These are phyloP conservation scores for Eragrostis nindensis DNA, from an alignment of 176 grass and related monocot species.

Conservation along the genomic window DNA sequence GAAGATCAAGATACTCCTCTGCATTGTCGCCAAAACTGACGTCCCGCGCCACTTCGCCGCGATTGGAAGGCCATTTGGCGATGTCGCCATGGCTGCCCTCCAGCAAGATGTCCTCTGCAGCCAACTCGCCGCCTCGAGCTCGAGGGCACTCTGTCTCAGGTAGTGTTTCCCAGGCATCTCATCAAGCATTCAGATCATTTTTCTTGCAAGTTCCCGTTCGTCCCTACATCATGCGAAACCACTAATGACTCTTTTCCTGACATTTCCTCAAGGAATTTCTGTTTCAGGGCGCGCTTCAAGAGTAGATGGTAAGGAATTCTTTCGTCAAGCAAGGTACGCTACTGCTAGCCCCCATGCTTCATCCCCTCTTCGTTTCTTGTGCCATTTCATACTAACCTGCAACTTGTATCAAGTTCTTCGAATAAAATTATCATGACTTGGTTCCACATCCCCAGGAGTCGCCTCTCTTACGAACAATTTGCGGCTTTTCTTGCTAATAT, in stretches of 20 bases:
- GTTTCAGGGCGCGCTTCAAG: conserved; percentile 59
- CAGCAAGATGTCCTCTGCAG: conserved; percentile 86
- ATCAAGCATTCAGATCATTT: background rate
- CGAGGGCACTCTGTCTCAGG: conserved; percentile 56
- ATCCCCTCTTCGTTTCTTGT: background rate
- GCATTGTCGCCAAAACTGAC: conserved; percentile 66
- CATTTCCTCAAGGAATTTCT: background rate
- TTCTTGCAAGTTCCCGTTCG: background rate
- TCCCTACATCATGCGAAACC: background rate
- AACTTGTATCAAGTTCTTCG: background rate
- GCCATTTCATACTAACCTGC: background rate
- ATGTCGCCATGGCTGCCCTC: conserved; percentile 81
- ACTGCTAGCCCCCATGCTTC: background rate
- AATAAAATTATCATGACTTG: conserved; percentile 1
- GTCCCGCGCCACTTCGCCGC: conserved; percentile 62
- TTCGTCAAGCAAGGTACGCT: conserved; percentile 82
- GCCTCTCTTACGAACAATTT: conserved; percentile 96
- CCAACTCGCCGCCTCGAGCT: conserved; percentile 75
- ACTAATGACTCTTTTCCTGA: background rate
- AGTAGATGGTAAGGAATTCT: conserved; percentile 98
- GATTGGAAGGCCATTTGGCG: conserved; percentile 50
- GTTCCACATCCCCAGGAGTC: conserved; percentile 52
- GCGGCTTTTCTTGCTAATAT: conserved; percentile 89
- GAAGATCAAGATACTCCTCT: conserved; percentile 52
- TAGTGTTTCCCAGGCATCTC: background rate